A percentile compares a stretch with the other conserved stretches of the same genome.
These are phyloP conservation scores for Heliamphora pulchella DNA, from an alignment of 179 eudicot species.

Conservation along the genomic window DNA sequence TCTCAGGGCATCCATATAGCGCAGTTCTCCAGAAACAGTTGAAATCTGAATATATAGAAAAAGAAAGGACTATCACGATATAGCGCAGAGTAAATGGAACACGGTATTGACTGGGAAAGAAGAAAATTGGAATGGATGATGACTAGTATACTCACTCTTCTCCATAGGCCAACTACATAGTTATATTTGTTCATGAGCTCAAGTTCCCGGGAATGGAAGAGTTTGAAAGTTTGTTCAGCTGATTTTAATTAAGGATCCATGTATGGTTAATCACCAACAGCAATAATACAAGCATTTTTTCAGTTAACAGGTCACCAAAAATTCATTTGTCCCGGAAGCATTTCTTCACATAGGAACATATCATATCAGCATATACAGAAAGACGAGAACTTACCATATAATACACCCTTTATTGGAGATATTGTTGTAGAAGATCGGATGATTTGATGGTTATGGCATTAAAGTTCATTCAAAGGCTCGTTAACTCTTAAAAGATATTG, in stretches of 20 bases:
- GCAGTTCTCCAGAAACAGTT: slow-evolving; percentile 65
- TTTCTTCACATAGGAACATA: neutral
- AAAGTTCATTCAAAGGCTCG: neutral
- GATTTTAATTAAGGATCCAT: slow-evolving; percentile 35
- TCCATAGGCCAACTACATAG: slow-evolving; percentile 77
- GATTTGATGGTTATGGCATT: neutral
- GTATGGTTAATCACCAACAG: neutral
- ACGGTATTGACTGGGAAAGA: neutral
- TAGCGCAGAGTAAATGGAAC: neutral
- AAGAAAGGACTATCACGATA: neutral
- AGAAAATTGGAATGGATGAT: slow-evolving; percentile 9
- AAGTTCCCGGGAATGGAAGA: slow-evolving; percentile 66
- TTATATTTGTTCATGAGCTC: slow-evolving; percentile 77
- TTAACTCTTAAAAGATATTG: neutral
- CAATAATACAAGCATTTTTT: neutral
- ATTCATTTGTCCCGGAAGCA: neutral
- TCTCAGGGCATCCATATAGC: slow-evolving; percentile 64
- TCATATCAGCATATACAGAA: neutral
- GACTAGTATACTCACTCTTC: slow-evolving; percentile 61
- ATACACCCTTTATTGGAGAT: neutral
- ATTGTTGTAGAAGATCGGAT: neutral
- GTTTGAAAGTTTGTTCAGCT: slow-evolving; percentile 83
- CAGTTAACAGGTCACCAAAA: neutral
- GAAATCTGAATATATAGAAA: slow-evolving; percentile 56
- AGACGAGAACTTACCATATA: neutral